A percentile compares a stretch with the other conserved stretches of the same genome.
Evolutionary conservation across 805 yeast species (phyloP).

Genomic region (Yarrowia bubula): DNA sequence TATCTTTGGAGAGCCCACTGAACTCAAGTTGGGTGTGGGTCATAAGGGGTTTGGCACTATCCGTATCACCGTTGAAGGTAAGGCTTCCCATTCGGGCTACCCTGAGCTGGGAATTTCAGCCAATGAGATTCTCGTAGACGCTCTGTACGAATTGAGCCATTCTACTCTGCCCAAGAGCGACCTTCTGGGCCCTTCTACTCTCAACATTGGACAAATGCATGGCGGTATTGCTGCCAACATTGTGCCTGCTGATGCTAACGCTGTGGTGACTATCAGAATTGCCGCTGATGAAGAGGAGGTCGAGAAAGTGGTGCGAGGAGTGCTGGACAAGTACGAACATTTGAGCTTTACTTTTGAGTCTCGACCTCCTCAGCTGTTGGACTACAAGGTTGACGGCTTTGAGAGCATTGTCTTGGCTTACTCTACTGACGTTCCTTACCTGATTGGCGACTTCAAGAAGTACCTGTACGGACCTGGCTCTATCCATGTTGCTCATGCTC

Average conservation of each 20-base stretch:
- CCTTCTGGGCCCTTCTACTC: conserved; percentile 57
- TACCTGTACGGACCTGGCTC: conserved; percentile 69
- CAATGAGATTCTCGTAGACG: conserved; percentile 52
- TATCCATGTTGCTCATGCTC: conserved; percentile 60
- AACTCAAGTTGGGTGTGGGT: conserved; percentile 62
- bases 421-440: conserved; percentile 53
- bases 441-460: conserved; percentile 42
- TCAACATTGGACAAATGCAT: conserved; percentile 56
- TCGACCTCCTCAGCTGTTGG: conserved; percentile 47
- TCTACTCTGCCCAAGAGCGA: conserved; percentile 51
- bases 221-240: conserved; percentile 70
- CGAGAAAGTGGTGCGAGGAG: conserved; percentile 40
- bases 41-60: conserved; percentile 60
- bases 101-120: conserved; percentile 69
- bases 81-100: conserved; percentile 65
- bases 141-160: conserved; percentile 47
- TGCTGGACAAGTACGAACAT: conserved; percentile 38
- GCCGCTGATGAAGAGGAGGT: conserved; percentile 49
- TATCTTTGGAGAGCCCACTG: conserved; percentile 76
- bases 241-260: conserved; percentile 56
- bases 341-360: conserved; percentile 35
- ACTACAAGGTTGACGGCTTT: conserved; percentile 64
- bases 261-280: conserved; percentile 52
- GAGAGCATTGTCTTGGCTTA: conserved; percentile 52
- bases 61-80: conserved; percentile 49